These are phyloP conservation scores for Waltergamsia citrina DNA, from an alignment of 2,329 filamentous ascomycete genomes.

Conservation along the genomic window DNA sequence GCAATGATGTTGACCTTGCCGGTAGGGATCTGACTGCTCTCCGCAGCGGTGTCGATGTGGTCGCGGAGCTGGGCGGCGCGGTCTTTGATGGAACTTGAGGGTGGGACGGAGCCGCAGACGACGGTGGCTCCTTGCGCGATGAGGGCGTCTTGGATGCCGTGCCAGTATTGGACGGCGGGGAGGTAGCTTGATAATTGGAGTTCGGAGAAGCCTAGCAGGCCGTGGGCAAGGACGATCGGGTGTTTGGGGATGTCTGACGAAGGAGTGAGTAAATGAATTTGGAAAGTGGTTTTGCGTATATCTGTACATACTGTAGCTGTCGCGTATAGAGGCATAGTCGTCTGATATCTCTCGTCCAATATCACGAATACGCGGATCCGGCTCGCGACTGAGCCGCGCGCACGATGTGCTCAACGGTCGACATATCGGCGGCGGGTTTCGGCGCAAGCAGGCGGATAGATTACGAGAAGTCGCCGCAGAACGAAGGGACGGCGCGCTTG, in stretches of 20 bases:
- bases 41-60: constrained; percentile 36
- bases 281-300: too few relatives aligned
- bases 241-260: constrained; percentile 42
- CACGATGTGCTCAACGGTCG: background rate
- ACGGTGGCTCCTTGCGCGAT: constrained; percentile 42
- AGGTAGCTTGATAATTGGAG: constrained; percentile 40
- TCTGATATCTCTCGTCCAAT: constrained; percentile 31
- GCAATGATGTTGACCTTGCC: constrained; percentile 67
- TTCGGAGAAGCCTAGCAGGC: constrained; percentile 54
- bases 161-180: constrained; percentile 54
- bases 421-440: background rate
- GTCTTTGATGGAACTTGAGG: constrained; percentile 50
- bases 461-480: background rate
- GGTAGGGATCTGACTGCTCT: constrained; percentile 14
- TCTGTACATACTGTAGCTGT: constrained; percentile 32
- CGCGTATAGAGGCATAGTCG: constrained; percentile 34
- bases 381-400: background rate
- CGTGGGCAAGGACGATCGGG: constrained; percentile 57
- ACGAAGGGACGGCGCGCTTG: background rate
- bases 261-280: background rate
- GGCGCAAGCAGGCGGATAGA: background rate
- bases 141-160: constrained; percentile 51
- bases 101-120: constrained; percentile 51
- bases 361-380: constrained; percentile 21
- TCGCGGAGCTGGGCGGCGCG: constrained; percentile 47